Evolutionary conservation across 192 early-diverging fungal genomes (phyloP).

Genomic region (Radiomyces spectabilis): DNA sequence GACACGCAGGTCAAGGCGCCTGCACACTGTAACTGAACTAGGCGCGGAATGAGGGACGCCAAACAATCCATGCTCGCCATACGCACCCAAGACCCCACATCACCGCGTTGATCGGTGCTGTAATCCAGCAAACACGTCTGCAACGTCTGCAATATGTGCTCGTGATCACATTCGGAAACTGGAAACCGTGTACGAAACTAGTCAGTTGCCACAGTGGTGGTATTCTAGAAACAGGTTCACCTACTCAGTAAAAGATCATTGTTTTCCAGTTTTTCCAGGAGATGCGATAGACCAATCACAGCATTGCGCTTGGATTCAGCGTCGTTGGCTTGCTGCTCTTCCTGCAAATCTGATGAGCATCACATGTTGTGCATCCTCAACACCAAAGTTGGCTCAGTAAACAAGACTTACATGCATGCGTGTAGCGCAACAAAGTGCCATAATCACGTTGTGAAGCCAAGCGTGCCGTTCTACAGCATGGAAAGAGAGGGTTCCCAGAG

Average conservation of each 20-base stretch:
- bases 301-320: slow-evolving; percentile 65
- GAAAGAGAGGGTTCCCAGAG: slow-evolving; percentile 50
- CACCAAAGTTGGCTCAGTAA: background rate
- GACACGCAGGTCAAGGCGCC: no score
- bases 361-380: background rate
- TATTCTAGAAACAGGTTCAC: no score
- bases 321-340: slow-evolving; percentile 37
- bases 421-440: slow-evolving; percentile 8
- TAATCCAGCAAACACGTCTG: slow-evolving; percentile 74
- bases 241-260: no score
- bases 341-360: background rate
- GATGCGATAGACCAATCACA: slow-evolving; percentile 43
- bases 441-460: slow-evolving; percentile 13
- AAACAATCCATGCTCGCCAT: slow-evolving; percentile 60
- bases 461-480: slow-evolving; percentile 5
- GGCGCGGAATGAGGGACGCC: slow-evolving; percentile 30
- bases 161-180: slow-evolving; percentile 32
- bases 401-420: slow-evolving; percentile 9
- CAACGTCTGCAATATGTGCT: slow-evolving; percentile 41
- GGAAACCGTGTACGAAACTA: no score
- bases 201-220: no score
- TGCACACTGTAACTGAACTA: slow-evolving; percentile 23
- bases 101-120: slow-evolving; percentile 82
- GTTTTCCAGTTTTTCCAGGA: slow-evolving; percentile 36
- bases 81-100: slow-evolving; percentile 93